Conservation (phyloP, 129 eudicot genomes). For the Logfia minima region DNA sequence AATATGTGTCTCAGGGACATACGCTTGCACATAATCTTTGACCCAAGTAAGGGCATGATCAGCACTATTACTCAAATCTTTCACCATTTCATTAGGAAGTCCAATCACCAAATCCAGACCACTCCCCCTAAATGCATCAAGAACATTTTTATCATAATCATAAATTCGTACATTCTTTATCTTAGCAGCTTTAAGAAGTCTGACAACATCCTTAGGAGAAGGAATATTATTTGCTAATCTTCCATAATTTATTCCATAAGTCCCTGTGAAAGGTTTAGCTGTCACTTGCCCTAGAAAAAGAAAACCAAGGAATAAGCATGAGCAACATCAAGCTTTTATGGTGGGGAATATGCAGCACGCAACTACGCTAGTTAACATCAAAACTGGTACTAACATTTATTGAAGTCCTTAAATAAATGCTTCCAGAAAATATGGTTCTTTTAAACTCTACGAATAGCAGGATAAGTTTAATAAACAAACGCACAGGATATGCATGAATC, state of each 20-base stretch:
- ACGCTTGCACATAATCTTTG: conserved; percentile 64
- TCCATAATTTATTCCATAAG: conserved; percentile 93
- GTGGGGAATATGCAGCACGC: background rate
- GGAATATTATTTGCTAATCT: conserved; percentile 91
- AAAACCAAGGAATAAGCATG: background rate
- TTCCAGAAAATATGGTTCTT: no score
- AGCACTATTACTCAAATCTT: conserved; percentile 62
- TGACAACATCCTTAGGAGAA: conserved; percentile 77
- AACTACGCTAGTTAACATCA: background rate
- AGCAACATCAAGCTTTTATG: background rate
- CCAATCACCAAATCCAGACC: conserved; percentile 93
- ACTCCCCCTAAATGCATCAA: conserved; percentile 75
- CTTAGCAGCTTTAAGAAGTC: conserved; percentile 70
- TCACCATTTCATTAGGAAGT: conserved; percentile 64
- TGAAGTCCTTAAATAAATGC: no score
- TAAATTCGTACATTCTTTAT: conserved; percentile 81
- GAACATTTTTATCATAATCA: conserved; percentile 71
- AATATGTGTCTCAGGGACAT: conserved; percentile 60
- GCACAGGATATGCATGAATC: no score
- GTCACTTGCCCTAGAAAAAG: conserved; percentile 37
- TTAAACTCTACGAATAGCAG: no score
- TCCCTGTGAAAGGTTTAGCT: conserved; percentile 74
- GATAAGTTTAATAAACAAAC: no score
- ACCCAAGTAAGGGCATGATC: conserved; percentile 90
- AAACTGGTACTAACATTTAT: background rate